Conservation (phyloP, 2,329 filamentous ascomycete species). For the Trichoderma guizhouense region DNA sequence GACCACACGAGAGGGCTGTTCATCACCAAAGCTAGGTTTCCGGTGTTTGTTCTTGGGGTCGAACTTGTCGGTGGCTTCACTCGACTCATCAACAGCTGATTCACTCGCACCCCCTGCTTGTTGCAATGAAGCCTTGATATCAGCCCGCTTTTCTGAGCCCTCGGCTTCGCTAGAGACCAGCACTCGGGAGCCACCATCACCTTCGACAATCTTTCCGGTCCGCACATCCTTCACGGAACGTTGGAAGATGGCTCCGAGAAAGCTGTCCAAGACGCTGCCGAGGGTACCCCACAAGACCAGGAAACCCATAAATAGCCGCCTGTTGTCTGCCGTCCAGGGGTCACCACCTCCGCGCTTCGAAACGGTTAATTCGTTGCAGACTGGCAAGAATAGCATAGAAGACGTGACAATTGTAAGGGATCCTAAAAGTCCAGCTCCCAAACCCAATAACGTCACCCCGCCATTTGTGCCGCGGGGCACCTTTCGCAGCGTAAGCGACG, state of each 20-base stretch:
- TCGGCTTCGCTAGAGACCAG: constrained; percentile 40
- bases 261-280: constrained; percentile 82
- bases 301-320: constrained; percentile 48
- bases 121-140: constrained; percentile 41
- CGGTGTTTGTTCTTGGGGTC: constrained; percentile 49
- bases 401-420: constrained; percentile 66
- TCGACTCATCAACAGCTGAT: constrained; percentile 35
- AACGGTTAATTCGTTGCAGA: constrained; percentile 52
- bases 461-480: constrained; percentile 94
- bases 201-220: constrained; percentile 86
- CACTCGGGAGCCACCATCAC: constrained; percentile 65
- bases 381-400: constrained; percentile 65
- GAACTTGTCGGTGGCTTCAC: constrained; percentile 42
- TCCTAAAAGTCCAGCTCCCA: constrained; percentile 70
- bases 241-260: constrained; percentile 82
- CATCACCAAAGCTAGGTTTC: constrained; percentile 50
- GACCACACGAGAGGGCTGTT: constrained; percentile 58
- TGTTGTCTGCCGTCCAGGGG: constrained; percentile 48
- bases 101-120: constrained; percentile 39
- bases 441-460: constrained; percentile 74
- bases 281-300: constrained; percentile 70
- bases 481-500: constrained; percentile 67
- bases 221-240: constrained; percentile 80
- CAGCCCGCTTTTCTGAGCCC: constrained; percentile 33
- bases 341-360: constrained; percentile 40